These are phyloP conservation scores for Cylindrodendrum hubeiense DNA, from an alignment of 2,329 filamentous ascomycete species.

Conservation along the genomic window DNA sequence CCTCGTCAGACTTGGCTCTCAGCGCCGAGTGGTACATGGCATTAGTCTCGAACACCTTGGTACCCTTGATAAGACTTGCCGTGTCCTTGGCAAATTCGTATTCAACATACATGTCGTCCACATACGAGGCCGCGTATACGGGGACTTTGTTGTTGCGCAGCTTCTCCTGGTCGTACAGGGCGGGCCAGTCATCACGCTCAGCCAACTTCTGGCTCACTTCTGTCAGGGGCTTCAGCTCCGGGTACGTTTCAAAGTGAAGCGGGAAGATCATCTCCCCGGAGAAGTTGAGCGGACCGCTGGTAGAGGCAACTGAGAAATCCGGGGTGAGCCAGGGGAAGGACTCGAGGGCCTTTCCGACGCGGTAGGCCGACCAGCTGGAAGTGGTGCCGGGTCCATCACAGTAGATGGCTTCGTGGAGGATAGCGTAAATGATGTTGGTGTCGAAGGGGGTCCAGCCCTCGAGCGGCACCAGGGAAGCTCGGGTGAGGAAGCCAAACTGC, in stretches of 20 bases:
- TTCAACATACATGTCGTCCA: conserved; percentile 95
- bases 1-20: conserved; percentile 78
- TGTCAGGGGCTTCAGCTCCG: conserved; percentile 78
- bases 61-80: conserved; percentile 78
- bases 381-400: conserved; percentile 73
- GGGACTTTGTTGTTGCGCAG: conserved; percentile 84
- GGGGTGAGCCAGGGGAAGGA: conserved; percentile 65
- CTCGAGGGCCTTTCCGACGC: conserved; percentile 65
- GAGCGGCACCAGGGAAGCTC: conserved; percentile 75
- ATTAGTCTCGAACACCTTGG: conserved; percentile 88
- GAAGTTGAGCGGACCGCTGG: conserved; percentile 75
- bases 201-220: conserved; percentile 80
- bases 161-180: conserved; percentile 80
- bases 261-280: conserved; percentile 94
- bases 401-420: conserved; percentile 91
- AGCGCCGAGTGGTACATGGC: conserved; percentile 89
- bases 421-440: conserved; percentile 82
- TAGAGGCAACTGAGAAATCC: conserved; percentile 39
- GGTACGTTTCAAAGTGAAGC: conserved; percentile 85
- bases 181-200: conserved; percentile 75
- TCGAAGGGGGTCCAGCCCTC: conserved; percentile 80
- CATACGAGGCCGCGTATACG: conserved; percentile 84
- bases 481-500: conserved; percentile 80
- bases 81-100: conserved; percentile 80
- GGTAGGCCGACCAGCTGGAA: conserved; percentile 81